Evolutionary conservation across 2,329 filamentous ascomycete genomes (phyloP), one percentile per base, ranked within the genome.

Genomic region (Curvularia verruculosa): DNA sequence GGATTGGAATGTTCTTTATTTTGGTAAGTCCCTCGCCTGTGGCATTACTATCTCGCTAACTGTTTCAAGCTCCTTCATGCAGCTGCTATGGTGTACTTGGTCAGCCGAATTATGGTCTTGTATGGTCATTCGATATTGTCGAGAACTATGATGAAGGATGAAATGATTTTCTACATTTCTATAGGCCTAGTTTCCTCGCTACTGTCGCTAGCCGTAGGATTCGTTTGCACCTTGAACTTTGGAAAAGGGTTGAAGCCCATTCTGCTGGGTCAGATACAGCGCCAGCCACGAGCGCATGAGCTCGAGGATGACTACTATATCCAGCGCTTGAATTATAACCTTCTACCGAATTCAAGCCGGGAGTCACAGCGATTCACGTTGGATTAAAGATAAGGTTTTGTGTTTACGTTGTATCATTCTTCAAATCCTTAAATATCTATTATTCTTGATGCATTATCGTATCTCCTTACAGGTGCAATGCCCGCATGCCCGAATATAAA

Each of bases 161-260:
- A 69, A 40, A 70, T 69, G 63, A 41, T 65, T 2, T 57, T 70
- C n/a, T 68, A 65, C 23, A 48, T 63, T 18, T 29, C 47, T 21
- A 49, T 63, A 1, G 61, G 56, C 1, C 19, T 69, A 8, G 48
- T 23, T 5, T 52, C 67, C 3, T 54, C 57, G 10, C 47, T 45
- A 0, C 13, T 49, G 5, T 55, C 61, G 4, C n/a, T 56, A 5
- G 12, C 58, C 48, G 26, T n/a, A 53, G 10, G 59, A 39, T 13
- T 50, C 52, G 1, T 65, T 7, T 70, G 68, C 56, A 39, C 66
- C 1, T 21, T 51, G 7, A 70, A 69, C 21, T 71, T 71, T 36
- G 44, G 52, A 2, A 66, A 69, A 9, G 68, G 68, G 0, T 37
- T 71, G 21, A 61, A 62, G 41, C 65, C 66, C 8, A 44, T 70